phyloP scores from a whole-genome alignment of 2,329 filamentous ascomycete genomes.

The Diaporthe caulivora region DNA sequence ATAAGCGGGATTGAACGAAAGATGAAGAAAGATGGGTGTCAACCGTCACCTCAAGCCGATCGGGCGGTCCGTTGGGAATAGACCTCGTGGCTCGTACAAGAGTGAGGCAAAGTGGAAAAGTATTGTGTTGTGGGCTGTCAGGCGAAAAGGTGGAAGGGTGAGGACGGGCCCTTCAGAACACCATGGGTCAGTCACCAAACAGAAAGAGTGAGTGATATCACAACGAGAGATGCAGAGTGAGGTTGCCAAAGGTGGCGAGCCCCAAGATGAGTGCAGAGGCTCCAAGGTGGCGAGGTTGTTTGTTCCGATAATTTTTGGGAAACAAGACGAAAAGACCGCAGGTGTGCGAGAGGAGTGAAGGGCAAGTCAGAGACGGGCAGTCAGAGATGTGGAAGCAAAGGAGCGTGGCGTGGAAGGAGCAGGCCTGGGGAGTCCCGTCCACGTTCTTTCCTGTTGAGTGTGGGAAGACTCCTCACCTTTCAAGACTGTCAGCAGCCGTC shows the following conservation, averaged over 20 bases:
- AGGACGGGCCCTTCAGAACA: not conserved
- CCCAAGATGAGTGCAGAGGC: not conserved
- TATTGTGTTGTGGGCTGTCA: not conserved
- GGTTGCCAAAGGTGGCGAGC: not conserved
- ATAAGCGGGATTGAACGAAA: not conserved
- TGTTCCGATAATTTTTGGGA: not conserved
- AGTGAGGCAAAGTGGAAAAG: not conserved
- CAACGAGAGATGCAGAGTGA: not conserved
- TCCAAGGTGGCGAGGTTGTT: not conserved
- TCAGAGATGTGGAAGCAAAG: not conserved
- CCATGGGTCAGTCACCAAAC: too few species aligned
- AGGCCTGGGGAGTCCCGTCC: not conserved
- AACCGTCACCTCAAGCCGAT: not conserved
- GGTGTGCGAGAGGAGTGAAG: not conserved
- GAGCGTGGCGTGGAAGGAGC: conserved; percentile 9
- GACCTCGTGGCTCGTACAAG: too few species aligned
- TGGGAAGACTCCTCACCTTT: not conserved
- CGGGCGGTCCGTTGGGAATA: not conserved
- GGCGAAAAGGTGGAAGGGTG: not conserved
- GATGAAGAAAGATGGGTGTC: not conserved
- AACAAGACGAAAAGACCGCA: not conserved
- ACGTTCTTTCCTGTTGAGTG: conserved; percentile 2
- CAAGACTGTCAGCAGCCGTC: not conserved
- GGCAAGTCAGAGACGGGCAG: not conserved
- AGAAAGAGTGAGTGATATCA: not conserved